Percentiles rank a stretch among this genome's conserved stretches.
Evolutionary conservation across 2,329 filamentous ascomycete species (phyloP).

Genomic region (Fusarium sp.): DNA sequence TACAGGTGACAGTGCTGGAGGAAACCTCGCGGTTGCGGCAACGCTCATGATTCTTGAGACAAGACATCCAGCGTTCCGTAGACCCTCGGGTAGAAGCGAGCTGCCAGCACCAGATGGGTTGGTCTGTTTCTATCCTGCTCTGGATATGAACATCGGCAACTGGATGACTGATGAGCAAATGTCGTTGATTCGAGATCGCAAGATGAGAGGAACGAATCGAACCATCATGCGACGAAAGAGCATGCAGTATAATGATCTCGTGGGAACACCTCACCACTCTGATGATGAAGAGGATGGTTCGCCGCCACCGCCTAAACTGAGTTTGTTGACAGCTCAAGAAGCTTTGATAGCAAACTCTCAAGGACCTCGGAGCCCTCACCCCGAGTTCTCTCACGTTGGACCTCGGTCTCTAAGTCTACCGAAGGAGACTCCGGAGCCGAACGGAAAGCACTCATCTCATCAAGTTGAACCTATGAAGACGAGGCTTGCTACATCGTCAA

Average conservation of each 20-base stretch:
- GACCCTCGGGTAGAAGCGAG: slow-evolving; percentile 54
- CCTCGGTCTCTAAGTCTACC: slow-evolving; percentile 47
- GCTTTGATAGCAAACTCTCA: slow-evolving; percentile 14
- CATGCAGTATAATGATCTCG: slow-evolving; percentile 86
- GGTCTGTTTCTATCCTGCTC: slow-evolving; percentile 85
- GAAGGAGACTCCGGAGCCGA: slow-evolving; percentile 26
- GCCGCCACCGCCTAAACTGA: slow-evolving; percentile 18
- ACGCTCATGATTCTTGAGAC: slow-evolving; percentile 91
- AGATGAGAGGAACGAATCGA: slow-evolving; percentile 80
- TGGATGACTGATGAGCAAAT: slow-evolving; percentile 99
- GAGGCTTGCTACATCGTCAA: slow-evolving; percentile 92
- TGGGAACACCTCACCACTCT: slow-evolving; percentile 83
- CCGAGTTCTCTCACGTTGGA: slow-evolving; percentile 62
- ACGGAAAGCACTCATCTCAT: slow-evolving; percentile 54
- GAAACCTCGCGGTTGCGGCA: slow-evolving; percentile 70
- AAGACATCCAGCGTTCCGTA: slow-evolving; percentile 56
- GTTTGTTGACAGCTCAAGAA: slow-evolving; percentile 13
- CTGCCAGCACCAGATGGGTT: slow-evolving; percentile 83
- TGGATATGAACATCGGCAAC: slow-evolving; percentile 98
- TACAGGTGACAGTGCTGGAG: slow-evolving; percentile 61
- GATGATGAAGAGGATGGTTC: slow-evolving; percentile 73
- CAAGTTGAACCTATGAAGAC: slow-evolving; percentile 75
- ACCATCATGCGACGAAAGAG: slow-evolving; percentile 85
- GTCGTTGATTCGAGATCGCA: slow-evolving; percentile 87
- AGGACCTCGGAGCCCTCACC: slow-evolving; percentile 51